A percentile compares a stretch with the other conserved stretches of the same genome.
Conservation (phyloP, 2,329 filamentous ascomycete species). For the Fusarium metavorans region DNA sequence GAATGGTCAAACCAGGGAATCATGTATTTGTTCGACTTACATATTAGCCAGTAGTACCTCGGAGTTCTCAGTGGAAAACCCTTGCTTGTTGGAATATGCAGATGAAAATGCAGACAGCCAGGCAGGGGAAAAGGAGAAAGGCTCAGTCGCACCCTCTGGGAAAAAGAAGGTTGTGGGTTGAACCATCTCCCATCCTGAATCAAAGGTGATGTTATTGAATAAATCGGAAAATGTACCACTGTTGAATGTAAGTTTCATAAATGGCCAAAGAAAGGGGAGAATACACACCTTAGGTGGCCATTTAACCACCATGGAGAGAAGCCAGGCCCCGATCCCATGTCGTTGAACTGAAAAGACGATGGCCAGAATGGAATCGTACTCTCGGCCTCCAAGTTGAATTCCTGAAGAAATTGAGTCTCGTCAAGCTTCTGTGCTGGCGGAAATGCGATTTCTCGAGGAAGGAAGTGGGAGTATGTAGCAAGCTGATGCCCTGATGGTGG, state of each 20-base stretch:
- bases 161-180: background rate
- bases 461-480: background rate
- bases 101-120: background rate
- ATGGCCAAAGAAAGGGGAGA: background rate
- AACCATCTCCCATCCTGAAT: background rate
- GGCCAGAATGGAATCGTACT: background rate
- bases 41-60: background rate
- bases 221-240: background rate
- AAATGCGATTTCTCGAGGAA: background rate
- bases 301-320: background rate
- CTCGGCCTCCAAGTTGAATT: background rate
- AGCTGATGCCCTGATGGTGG: background rate
- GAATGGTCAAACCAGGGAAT: background rate
- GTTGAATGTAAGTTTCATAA: background rate
- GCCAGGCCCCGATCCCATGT: background rate
- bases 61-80: background rate
- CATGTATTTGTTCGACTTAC: background rate
- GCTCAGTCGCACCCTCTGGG: background rate
- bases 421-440: background rate
- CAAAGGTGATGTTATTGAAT: background rate
- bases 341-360: background rate
- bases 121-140: background rate
- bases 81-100: background rate
- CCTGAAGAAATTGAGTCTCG: background rate
- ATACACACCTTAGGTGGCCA: background rate